A percentile compares a stretch with the other conserved stretches of the same genome.
phyloP scores from a whole-genome alignment of 2,329 filamentous ascomycete genomes.

The Ophiocordyceps camponoti-leonardi region DNA sequence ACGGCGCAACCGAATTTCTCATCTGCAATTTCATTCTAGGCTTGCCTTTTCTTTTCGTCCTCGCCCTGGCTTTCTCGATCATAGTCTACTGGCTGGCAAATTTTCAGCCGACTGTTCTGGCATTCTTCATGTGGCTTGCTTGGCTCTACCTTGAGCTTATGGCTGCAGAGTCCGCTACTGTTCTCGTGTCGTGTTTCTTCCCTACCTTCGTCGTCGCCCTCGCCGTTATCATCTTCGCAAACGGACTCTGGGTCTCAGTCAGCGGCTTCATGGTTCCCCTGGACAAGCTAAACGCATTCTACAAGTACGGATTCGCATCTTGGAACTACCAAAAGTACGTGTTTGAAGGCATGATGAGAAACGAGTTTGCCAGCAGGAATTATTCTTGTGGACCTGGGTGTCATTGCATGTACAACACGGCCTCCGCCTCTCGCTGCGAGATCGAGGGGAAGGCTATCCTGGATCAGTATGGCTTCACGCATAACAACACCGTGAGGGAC shows the following conservation, averaged over 20 bases:
- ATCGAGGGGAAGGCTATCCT: slow-evolving; percentile 58
- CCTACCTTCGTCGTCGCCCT: slow-evolving; percentile 68
- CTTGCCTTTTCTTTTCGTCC: slow-evolving; percentile 64
- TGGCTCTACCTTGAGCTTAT: slow-evolving; percentile 77
- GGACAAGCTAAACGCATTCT: slow-evolving; percentile 61
- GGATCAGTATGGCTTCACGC: slow-evolving; percentile 49
- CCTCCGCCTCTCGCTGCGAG: slow-evolving; percentile 34
- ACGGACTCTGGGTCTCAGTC: slow-evolving; percentile 80
- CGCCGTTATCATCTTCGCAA: slow-evolving; percentile 67
- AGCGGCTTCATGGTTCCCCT: slow-evolving; percentile 66
- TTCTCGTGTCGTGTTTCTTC: slow-evolving; percentile 55
- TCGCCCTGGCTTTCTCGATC: slow-evolving; percentile 56
- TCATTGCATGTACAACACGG: slow-evolving; percentile 56
- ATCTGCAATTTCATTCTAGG: slow-evolving; percentile 71
- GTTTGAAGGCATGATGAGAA: slow-evolving; percentile 87
- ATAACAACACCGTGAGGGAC: slow-evolving; percentile 55
- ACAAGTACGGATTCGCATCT: slow-evolving; percentile 75
- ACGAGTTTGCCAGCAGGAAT: slow-evolving; percentile 52
- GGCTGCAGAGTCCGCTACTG: slow-evolving; percentile 67
- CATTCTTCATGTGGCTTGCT: slow-evolving; percentile 64
- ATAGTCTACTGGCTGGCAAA: slow-evolving; percentile 69
- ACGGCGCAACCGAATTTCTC: slow-evolving; percentile 56
- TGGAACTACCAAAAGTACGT: slow-evolving; percentile 80
- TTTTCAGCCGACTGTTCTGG: slow-evolving; percentile 45
- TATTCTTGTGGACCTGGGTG: slow-evolving; percentile 34